Evolutionary conservation across 1,284 basidiomycete species (phyloP), one percentile per base, ranked within the genome.

Genomic region (Cryptococcus amylolentus): DNA sequence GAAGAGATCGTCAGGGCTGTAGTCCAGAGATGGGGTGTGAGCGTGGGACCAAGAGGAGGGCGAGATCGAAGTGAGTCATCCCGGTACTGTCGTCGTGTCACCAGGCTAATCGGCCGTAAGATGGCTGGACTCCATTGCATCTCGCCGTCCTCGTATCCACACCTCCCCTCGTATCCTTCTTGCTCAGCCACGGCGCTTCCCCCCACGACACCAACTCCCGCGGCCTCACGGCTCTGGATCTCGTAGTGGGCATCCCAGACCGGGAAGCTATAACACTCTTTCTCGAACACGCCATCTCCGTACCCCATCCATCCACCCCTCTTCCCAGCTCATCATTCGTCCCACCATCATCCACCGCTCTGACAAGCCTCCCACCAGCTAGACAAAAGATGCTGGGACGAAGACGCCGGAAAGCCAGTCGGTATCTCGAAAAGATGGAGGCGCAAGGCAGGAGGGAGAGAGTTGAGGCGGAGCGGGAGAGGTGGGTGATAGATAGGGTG

Each of bases 101-200:
- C 14, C 18, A 26, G 14, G 27, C 40, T 52, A 10, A 26, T 50
- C 20, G 26, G 13, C 7, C 28, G 10, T n/a, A 31, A 91, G 90
- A 84, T 57, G 93, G 94, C 42, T 98, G 94, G 94, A 93, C 91
- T 3, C 86, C 94, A 1, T 80, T 98, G n/a, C 95, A 97, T 72
- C 89, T 95, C 79, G 92, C 94, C 10, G 89, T 88, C 14, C 78
- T 97, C 55, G 80, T 91, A 47, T 87, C 91, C 13, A 91, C 95
- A 38, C 88, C 94, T 6, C 93, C 93, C 1, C 81, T 98, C 16
- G 85, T 97, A 38, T 91, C 92, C 0, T 89, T 91, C 80, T 81
- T 98, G 27, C 86, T 98, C 76, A 94, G 90, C 16, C 89, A 91
- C 65, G 92, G 93, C 42, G 89, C 89, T 55, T 90, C 89, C 12